Evolutionary conservation across 2,329 filamentous ascomycete species (phyloP).

Genomic region (Macrophomina phaseolina): DNA sequence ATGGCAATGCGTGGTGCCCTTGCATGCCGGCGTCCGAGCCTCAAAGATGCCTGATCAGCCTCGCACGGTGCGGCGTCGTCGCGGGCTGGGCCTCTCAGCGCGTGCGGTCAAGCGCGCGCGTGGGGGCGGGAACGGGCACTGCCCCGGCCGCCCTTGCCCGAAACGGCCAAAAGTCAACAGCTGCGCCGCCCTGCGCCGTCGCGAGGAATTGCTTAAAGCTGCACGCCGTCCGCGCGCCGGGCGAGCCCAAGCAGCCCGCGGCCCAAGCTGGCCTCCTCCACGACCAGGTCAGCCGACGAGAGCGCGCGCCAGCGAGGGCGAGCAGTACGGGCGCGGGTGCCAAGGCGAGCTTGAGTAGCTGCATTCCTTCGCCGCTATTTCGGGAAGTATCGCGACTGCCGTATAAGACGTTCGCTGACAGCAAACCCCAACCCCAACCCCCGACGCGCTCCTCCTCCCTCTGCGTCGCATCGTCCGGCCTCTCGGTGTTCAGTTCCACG

Average conservation of each 20-base stretch:
- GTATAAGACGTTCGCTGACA: slow-evolving; percentile 2
- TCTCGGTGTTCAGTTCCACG: not conserved
- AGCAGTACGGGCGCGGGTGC: not conserved
- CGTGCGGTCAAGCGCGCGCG: slow-evolving; percentile 3
- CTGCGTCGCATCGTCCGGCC: not conserved
- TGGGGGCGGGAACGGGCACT: not conserved
- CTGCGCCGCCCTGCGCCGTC: slow-evolving; percentile 1
- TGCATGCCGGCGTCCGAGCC: slow-evolving; percentile 1
- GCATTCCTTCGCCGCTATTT: slow-evolving; percentile 10
- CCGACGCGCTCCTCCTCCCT: not conserved
- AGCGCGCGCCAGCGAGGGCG: too few species aligned
- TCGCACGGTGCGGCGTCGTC: not conserved
- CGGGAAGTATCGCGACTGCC: slow-evolving; percentile 3
- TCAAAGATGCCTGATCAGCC: slow-evolving; percentile 9
- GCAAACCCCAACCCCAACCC: not conserved
- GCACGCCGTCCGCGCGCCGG: not conserved
- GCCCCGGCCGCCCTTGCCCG: not conserved
- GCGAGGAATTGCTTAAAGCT: not conserved
- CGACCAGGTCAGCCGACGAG: too few species aligned
- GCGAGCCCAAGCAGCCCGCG: not conserved
- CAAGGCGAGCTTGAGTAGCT: not conserved
- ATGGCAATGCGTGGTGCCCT: slow-evolving; percentile 2
- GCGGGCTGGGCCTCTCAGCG: not conserved
- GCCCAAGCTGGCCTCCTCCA: not conserved
- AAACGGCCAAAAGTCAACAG: not conserved